These are phyloP conservation scores for Trichoderma simmonsii DNA, from an alignment of 2,329 filamentous ascomycete genomes.

Conservation along the genomic window DNA sequence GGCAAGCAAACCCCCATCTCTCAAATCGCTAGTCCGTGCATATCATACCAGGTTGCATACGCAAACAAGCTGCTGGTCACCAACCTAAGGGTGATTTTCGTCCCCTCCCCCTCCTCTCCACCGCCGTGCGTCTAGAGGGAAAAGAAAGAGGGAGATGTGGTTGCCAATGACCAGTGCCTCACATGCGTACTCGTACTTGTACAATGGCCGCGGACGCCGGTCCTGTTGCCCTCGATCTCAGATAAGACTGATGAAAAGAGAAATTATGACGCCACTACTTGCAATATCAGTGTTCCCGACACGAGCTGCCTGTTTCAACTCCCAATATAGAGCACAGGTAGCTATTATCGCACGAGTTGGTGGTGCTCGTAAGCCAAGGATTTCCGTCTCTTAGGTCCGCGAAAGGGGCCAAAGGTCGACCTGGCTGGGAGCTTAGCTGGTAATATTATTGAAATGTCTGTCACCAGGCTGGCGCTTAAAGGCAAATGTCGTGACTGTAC, in stretches of 20 bases:
- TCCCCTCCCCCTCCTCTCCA: slow-evolving; percentile 3
- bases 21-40: slow-evolving; percentile 13
- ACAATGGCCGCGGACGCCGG: background rate
- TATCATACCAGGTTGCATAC: slow-evolving; percentile 15
- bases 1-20: slow-evolving; percentile 3
- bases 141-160: background rate
- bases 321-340: background rate
- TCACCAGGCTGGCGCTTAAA: background rate
- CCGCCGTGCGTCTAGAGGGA: slow-evolving; percentile 9
- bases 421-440: background rate
- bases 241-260: background rate
- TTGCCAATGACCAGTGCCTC: background rate
- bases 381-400: background rate
- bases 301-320: background rate
- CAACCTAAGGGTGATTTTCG: slow-evolving; percentile 5
- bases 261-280: slow-evolving; percentile 10
- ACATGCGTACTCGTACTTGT: background rate
- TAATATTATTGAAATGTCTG: background rate
- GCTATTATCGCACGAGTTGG: background rate
- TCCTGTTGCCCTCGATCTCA: slow-evolving; percentile 3
- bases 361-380: background rate
- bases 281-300: background rate
- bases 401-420: background rate
- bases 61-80: slow-evolving; percentile 14
- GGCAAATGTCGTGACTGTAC: background rate